These are phyloP conservation scores for Ganoderma leucocontextum DNA, from an alignment of 1,284 basidiomycete species.

Conservation along the genomic window DNA sequence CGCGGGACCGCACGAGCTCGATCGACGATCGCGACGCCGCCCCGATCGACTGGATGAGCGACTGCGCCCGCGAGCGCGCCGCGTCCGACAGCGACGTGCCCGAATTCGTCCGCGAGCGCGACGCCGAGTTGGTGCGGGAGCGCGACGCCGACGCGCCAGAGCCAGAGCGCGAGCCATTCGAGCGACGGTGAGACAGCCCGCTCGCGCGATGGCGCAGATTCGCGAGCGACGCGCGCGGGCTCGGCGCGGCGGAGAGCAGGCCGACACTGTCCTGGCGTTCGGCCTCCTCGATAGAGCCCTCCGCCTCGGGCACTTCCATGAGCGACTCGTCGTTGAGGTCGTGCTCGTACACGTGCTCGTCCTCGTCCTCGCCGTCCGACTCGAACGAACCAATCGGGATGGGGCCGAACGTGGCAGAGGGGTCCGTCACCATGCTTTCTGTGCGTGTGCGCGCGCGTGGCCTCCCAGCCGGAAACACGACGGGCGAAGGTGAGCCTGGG, in stretches of 20 bases:
- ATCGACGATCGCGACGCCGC: constrained; percentile 68
- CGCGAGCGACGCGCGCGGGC: constrained; percentile 64
- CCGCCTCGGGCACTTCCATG: constrained; percentile 61
- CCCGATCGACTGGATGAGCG: constrained; percentile 68
- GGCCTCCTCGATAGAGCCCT: constrained; percentile 63
- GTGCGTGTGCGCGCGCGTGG: constrained; percentile 50
- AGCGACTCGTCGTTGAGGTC: constrained; percentile 50
- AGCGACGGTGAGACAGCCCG: constrained; percentile 41
- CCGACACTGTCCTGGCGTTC: constrained; percentile 79
- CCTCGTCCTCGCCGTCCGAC: constrained; percentile 49
- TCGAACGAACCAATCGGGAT: constrained; percentile 45
- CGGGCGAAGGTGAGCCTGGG: constrained; percentile 55
- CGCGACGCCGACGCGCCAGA: constrained; percentile 19
- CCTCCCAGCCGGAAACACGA: constrained; percentile 49
- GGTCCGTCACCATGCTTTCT: constrained; percentile 52
- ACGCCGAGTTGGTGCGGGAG: constrained; percentile 42
- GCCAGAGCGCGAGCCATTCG: constrained; percentile 32
- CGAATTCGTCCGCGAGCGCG: constrained; percentile 59
- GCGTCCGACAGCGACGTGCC: constrained; percentile 49
- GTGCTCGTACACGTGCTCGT: constrained; percentile 48
- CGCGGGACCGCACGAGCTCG: constrained; percentile 58
- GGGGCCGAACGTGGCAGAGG: constrained; percentile 45
- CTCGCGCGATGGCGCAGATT: constrained; percentile 54
- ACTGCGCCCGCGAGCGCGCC: constrained; percentile 66
- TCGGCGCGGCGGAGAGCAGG: constrained; percentile 58